Evolutionary conservation across 2,329 filamentous ascomycete species (phyloP).

Genomic region (Orbilia brochopaga): DNA sequence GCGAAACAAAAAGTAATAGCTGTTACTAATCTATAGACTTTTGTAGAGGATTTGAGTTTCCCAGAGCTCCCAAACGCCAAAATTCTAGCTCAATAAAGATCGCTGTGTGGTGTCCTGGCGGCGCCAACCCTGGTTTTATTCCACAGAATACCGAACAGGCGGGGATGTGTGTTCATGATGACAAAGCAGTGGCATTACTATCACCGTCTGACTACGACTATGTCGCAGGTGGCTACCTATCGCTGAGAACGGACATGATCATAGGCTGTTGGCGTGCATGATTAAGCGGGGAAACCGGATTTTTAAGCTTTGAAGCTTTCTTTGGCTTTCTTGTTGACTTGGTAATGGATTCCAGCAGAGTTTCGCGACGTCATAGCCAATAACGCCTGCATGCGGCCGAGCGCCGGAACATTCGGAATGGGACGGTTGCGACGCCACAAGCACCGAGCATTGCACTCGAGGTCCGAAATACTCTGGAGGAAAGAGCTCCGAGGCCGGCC

Average conservation of each 20-base stretch:
- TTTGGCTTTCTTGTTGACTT: not conserved
- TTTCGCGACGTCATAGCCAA: conserved; percentile 1
- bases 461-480: too few species aligned
- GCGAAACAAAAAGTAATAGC: not conserved
- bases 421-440: not conserved
- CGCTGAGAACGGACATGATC: too few species aligned
- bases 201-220: too few species aligned
- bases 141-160: not conserved
- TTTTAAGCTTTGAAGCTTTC: not conserved
- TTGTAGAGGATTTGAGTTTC: not conserved
- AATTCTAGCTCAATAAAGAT: not conserved
- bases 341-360: not conserved
- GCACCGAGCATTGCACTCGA: too few species aligned
- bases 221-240: too few species aligned
- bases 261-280: too few species aligned
- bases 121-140: not conserved
- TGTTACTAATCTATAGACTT: not conserved
- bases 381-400: not conserved
- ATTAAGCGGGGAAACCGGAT: not conserved
- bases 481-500: too few species aligned
- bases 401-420: conserved; percentile 2
- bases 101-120: not conserved
- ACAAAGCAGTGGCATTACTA: not conserved
- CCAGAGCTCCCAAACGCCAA: conserved; percentile 10
- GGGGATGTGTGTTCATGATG: not conserved